Percentiles rank a stretch among this genome's conserved stretches.
Conservation (phyloP, 495 filamentous ascomycete genomes). For the Gamarada debralockiae region DNA sequence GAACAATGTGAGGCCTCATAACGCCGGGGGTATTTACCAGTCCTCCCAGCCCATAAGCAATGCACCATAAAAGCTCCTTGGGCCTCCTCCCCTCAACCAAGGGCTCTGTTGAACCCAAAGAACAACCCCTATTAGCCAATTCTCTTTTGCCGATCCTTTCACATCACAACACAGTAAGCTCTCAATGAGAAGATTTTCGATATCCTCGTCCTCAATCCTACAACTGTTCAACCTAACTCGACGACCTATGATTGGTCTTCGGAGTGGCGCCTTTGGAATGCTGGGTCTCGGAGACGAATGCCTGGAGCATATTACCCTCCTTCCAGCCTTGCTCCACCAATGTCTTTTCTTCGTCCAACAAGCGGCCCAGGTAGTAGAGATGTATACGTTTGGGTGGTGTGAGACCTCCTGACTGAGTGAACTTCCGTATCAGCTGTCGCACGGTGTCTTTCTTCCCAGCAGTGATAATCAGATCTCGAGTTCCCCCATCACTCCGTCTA, state of each 20-base stretch:
- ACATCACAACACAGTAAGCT: too few species aligned
- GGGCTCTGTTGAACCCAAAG: too few species aligned
- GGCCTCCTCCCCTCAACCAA: neutral
- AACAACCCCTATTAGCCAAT: too few species aligned
- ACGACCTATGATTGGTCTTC: too few species aligned
- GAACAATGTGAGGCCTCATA: neutral
- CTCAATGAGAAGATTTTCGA: too few species aligned
- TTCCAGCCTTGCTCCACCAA: constrained; percentile 71
- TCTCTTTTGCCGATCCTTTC: too few species aligned
- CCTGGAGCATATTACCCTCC: constrained; percentile 73
- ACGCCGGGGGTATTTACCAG: neutral
- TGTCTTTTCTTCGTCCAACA: constrained; percentile 63
- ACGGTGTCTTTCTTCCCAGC: constrained; percentile 61
- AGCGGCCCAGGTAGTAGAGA: constrained; percentile 74
- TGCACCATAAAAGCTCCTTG: neutral
- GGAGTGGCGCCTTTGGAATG: neutral
- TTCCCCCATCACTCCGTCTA: constrained; percentile 60
- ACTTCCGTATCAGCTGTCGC: constrained; percentile 52
- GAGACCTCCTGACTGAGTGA: constrained; percentile 60
- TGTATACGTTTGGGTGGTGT: constrained; percentile 51
- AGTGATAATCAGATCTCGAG: constrained; percentile 52
- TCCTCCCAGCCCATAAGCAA: neutral
- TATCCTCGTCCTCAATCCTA: too few species aligned
- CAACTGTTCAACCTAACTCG: too few species aligned
- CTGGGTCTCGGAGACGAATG: constrained; percentile 29